phyloP scores from a whole-genome alignment of 2,329 filamentous ascomycete genomes.

The Pestalotiopsis fici region DNA sequence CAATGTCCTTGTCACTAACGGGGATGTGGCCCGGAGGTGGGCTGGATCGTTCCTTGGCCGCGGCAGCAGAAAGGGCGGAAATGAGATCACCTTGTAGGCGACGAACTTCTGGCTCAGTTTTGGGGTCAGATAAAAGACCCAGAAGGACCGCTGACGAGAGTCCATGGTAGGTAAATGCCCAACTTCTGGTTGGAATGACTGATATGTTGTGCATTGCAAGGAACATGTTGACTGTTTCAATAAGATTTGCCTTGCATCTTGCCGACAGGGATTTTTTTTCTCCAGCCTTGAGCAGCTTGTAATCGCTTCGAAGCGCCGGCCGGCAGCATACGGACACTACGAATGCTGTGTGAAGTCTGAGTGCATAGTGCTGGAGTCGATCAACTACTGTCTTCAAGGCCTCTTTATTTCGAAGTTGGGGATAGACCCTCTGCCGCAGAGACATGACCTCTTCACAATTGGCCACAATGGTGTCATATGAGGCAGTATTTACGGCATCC shows the following conservation, averaged over 20 bases:
- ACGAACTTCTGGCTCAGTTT: constrained; percentile 62
- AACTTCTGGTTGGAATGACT: constrained; percentile 66
- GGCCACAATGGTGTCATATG: constrained; percentile 56
- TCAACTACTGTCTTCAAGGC: constrained; percentile 65
- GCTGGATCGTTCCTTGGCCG: constrained; percentile 58
- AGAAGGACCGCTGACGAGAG: constrained; percentile 66
- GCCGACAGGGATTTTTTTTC: constrained; percentile 59
- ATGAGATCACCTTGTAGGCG: constrained; percentile 67
- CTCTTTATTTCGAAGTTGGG: constrained; percentile 60
- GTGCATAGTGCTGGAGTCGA: constrained; percentile 63
- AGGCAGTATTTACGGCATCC: constrained; percentile 49
- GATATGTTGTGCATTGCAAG: constrained; percentile 69
- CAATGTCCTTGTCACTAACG: constrained; percentile 60
- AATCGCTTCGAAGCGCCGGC: constrained; percentile 59
- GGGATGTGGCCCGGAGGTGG: constrained; percentile 55
- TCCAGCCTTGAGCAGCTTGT: constrained; percentile 44
- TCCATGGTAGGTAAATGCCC: constrained; percentile 69
- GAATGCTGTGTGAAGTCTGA: constrained; percentile 66
- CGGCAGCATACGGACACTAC: constrained; percentile 67
- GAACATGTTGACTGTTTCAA: constrained; percentile 69
- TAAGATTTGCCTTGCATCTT: constrained; percentile 62
- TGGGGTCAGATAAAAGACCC: constrained; percentile 64
- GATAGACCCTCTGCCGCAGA: constrained; percentile 48
- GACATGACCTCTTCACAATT: constrained; percentile 57
- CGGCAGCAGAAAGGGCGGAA: constrained; percentile 62